Conservation (phyloP, 352 stramenopile species). For the Pythium biforme region DNA sequence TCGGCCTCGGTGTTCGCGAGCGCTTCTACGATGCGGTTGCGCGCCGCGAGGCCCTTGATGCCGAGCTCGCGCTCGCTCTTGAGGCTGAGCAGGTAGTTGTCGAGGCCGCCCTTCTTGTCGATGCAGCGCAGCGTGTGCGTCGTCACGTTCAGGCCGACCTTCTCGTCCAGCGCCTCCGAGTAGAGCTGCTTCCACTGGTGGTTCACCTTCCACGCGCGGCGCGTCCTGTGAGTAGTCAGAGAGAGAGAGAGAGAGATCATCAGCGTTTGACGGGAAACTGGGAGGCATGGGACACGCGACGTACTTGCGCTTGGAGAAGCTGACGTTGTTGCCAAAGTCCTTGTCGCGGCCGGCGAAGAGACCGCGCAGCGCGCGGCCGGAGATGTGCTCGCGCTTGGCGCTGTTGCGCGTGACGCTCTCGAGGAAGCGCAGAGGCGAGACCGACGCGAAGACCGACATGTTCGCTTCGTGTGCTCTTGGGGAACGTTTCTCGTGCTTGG, state of each 20-base stretch:
- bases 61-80: slow-evolving; percentile 81
- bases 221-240: slow-evolving; percentile 44
- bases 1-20: slow-evolving; percentile 32
- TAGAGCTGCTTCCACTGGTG: slow-evolving; percentile 87
- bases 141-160: slow-evolving; percentile 92
- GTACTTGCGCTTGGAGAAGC: slow-evolving; percentile 90
- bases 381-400: slow-evolving; percentile 68
- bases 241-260: not conserved
- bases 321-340: slow-evolving; percentile 93
- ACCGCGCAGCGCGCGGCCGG: slow-evolving; percentile 72
- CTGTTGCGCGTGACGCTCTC: slow-evolving; percentile 55
- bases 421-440: slow-evolving; percentile 54
- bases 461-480: not conserved
- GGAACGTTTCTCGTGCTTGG: not conserved
- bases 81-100: slow-evolving; percentile 93
- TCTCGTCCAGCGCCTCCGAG: slow-evolving; percentile 91
- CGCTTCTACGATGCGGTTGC: slow-evolving; percentile 56
- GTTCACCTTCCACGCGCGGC: slow-evolving; percentile 93
- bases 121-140: slow-evolving; percentile 90
- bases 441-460: slow-evolving; percentile 39
- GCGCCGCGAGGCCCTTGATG: slow-evolving; percentile 59
- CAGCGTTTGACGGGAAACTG: no score
- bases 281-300: slow-evolving; percentile 10
- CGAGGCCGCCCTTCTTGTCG: slow-evolving; percentile 92
- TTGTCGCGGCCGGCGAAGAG: slow-evolving; percentile 95